Percentiles rank a stretch among this genome's conserved stretches.
phyloP scores from a whole-genome alignment of 768 basidiomycete species.

The Nidularia sp. region DNA sequence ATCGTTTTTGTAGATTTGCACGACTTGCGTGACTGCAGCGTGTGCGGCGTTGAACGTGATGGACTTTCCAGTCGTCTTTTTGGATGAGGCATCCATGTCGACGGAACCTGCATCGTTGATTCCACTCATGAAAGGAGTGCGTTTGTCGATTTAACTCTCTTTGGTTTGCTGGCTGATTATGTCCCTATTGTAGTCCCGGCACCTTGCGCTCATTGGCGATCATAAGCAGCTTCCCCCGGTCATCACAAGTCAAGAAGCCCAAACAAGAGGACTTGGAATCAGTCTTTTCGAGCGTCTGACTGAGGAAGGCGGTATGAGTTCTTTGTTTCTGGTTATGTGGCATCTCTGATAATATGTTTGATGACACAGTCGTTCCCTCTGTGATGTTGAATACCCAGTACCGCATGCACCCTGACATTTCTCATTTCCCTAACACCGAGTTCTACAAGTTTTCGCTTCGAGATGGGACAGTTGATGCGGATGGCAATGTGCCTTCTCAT shows the following conservation, averaged over 20 bases:
- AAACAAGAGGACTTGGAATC: conserved; percentile 64
- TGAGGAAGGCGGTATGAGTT: conserved; percentile 67
- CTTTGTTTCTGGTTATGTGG: neutral
- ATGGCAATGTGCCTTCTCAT: conserved; percentile 40
- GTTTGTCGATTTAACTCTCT: conserved; percentile 23
- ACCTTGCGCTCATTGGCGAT: conserved; percentile 91
- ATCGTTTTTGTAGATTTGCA: conserved; percentile 59
- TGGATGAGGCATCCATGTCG: conserved; percentile 96
- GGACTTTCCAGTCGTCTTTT: conserved; percentile 90
- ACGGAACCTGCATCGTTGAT: conserved; percentile 91
- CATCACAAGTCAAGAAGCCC: conserved; percentile 74
- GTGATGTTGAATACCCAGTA: conserved; percentile 95
- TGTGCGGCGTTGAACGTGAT: conserved; percentile 58
- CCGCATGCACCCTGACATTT: conserved; percentile 91
- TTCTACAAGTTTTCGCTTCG: conserved; percentile 72
- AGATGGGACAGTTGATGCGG: conserved; percentile 69
- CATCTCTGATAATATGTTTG: neutral
- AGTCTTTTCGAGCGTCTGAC: conserved; percentile 89
- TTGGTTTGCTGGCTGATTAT: conserved; percentile 2
- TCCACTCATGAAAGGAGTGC: conserved; percentile 90
- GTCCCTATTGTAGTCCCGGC: conserved; percentile 52
- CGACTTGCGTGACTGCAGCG: conserved; percentile 82
- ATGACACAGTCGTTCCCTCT: conserved; percentile 65
- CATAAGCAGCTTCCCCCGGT: conserved; percentile 94
- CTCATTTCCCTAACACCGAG: conserved; percentile 77